phyloP scores from a whole-genome alignment of 139 green algal species.

The Zygnema cylindricum region DNA sequence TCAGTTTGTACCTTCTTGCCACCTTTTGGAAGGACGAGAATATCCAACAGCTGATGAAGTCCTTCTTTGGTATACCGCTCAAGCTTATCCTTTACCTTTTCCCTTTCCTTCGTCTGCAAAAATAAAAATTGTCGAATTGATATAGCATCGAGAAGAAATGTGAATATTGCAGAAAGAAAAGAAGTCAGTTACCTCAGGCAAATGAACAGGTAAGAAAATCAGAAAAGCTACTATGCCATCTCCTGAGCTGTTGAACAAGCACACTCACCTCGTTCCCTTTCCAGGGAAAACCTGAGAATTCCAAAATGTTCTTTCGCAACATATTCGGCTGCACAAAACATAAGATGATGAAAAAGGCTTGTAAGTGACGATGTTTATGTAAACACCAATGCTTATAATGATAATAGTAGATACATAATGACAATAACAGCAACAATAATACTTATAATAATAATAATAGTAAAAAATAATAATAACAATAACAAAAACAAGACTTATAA shows the following conservation, averaged over 20 bases:
- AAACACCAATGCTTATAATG: too few relatives aligned
- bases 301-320: slow-evolving; percentile 4
- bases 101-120: slow-evolving; percentile 41
- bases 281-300: slow-evolving; percentile 12
- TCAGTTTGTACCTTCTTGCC: slow-evolving; percentile 46
- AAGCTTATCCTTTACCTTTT: slow-evolving; percentile 40
- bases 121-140: too few relatives aligned
- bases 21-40: slow-evolving; percentile 40
- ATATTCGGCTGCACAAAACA: not conserved
- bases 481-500: too few relatives aligned
- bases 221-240: too few relatives aligned
- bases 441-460: too few relatives aligned
- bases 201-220: too few relatives aligned
- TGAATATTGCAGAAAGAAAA: too few relatives aligned
- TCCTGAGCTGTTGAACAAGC: too few relatives aligned
- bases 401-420: not conserved
- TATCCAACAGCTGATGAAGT: slow-evolving; percentile 31
- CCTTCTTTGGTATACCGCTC: slow-evolving; percentile 48
- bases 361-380: too few relatives aligned
- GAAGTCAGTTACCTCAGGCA: too few relatives aligned
- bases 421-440: not conserved
- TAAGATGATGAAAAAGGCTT: too few relatives aligned
- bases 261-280: not conserved
- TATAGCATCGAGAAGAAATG: too few relatives aligned
- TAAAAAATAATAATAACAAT: not conserved